Evolutionary conservation across 495 filamentous ascomycete species (phyloP).

Genomic region (Elaphomyces granulatus): DNA sequence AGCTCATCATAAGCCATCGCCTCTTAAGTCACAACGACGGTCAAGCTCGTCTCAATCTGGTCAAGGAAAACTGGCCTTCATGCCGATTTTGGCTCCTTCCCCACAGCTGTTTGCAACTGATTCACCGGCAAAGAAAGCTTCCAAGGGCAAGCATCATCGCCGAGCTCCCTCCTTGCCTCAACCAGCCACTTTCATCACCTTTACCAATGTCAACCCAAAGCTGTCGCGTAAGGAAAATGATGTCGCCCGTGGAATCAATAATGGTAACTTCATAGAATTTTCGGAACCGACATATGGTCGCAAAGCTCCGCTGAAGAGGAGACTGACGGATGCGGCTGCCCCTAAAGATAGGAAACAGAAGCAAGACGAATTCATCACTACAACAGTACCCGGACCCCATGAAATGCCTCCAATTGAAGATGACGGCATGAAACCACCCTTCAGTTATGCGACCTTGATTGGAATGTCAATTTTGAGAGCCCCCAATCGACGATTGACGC

Average conservation of each 20-base stretch:
- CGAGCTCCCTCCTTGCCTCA: constrained; percentile 36
- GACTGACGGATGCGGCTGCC: constrained; percentile 57
- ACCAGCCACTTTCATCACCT: constrained; percentile 50
- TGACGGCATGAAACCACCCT: constrained; percentile 75
- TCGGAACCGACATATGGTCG: constrained; percentile 42
- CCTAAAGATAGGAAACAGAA: constrained; percentile 61
- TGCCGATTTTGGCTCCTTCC: constrained; percentile 60
- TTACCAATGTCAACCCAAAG: constrained; percentile 32
- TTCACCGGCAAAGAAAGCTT: constrained; percentile 66
- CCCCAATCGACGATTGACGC: constrained; percentile 65
- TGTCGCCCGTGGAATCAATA: constrained; percentile 30
- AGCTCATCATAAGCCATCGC: constrained; percentile 41
- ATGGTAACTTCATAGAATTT: constrained; percentile 38
- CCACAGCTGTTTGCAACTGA: constrained; percentile 57
- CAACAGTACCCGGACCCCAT: constrained; percentile 52
- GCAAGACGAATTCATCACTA: constrained; percentile 29
- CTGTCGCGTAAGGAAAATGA: constrained; percentile 52
- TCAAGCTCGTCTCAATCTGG: constrained; percentile 22
- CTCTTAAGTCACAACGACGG: constrained; percentile 35
- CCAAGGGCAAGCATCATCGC: constrained; percentile 26
- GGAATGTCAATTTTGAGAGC: constrained; percentile 93
- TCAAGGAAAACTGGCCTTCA: constrained; percentile 27
- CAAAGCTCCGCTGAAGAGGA: constrained; percentile 48
- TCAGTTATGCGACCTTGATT: constrained; percentile 91
- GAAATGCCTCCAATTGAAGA: constrained; percentile 72